Percentiles rank a stretch among this genome's conserved stretches.
Conservation (phyloP, 1,284 basidiomycete genomes). For the Ceratobasidium sp. region DNA sequence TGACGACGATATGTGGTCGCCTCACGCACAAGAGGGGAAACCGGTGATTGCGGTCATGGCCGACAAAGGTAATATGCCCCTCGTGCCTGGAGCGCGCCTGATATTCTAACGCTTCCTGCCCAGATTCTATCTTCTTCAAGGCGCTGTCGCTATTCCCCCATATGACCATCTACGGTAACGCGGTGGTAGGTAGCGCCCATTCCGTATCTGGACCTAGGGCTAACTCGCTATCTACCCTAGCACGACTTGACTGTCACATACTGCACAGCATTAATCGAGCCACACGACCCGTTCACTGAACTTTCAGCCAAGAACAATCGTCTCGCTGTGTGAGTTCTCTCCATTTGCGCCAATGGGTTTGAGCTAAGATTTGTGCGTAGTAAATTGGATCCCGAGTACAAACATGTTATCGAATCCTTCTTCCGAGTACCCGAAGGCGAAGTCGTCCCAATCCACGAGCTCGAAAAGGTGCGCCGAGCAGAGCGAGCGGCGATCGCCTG, state of each 20-base stretch:
- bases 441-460: conserved; percentile 13
- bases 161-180: conserved; percentile 85
- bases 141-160: conserved; percentile 73
- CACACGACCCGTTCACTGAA: conserved; percentile 70
- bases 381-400: conserved; percentile 63
- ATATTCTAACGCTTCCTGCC: conserved; percentile 8
- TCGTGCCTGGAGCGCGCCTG: not conserved
- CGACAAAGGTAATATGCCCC: conserved; percentile 71
- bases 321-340: conserved; percentile 62
- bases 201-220: not conserved
- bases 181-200: conserved; percentile 55
- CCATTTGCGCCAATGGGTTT: not conserved
- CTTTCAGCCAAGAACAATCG: conserved; percentile 59
- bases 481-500: conserved; percentile 41
- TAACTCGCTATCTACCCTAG: conserved; percentile 53
- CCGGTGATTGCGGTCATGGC: conserved; percentile 85
- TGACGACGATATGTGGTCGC: conserved; percentile 60
- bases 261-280: conserved; percentile 75
- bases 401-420: conserved; percentile 63
- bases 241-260: conserved; percentile 86
- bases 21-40: conserved; percentile 66
- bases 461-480: conserved; percentile 37
- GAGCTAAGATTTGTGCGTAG: conserved; percentile 51
- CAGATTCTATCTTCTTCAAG: conserved; percentile 79
- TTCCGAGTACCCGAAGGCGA: conserved; percentile 36